A percentile compares a stretch with the other conserved stretches of the same genome.
Conservation (phyloP, 2,329 filamentous ascomycete species). For the Penicillium sp. region DNA sequence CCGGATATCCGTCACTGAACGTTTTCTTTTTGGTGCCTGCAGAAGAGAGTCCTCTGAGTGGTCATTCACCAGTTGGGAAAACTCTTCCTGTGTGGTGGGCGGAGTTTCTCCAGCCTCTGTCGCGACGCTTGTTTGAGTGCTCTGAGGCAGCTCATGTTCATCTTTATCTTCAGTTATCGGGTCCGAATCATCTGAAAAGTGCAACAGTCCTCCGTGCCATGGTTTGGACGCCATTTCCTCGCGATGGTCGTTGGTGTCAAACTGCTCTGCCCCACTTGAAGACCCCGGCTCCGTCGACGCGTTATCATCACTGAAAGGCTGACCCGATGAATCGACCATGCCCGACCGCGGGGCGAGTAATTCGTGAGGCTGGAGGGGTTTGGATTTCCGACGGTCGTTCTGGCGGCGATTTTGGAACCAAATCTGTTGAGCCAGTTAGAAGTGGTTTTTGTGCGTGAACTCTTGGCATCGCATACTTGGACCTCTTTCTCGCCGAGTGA, state of each 20-base stretch:
- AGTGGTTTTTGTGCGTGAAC: slow-evolving; percentile 29
- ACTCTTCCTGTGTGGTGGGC: slow-evolving; percentile 22
- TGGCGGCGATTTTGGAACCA: slow-evolving; percentile 97
- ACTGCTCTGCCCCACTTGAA: slow-evolving; percentile 33
- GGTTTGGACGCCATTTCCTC: slow-evolving; percentile 20
- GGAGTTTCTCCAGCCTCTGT: slow-evolving; percentile 30
- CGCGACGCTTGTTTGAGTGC: slow-evolving; percentile 35
- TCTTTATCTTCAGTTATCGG: slow-evolving; percentile 28
- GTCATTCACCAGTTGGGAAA: slow-evolving; percentile 16
- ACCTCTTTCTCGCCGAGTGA: slow-evolving; percentile 93
- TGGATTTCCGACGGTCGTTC: slow-evolving; percentile 85
- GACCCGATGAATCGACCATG: slow-evolving; percentile 29
- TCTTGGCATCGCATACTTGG: slow-evolving; percentile 63
- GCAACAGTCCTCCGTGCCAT: slow-evolving; percentile 25
- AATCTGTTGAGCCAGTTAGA: slow-evolving; percentile 59
- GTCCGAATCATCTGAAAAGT: slow-evolving; percentile 29
- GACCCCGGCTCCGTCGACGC: slow-evolving; percentile 29
- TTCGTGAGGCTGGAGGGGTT: slow-evolving; percentile 76
- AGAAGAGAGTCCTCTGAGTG: slow-evolving; percentile 22
- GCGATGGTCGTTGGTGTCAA: slow-evolving; percentile 24
- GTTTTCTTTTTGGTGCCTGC: slow-evolving; percentile 35
- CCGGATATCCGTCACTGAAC: slow-evolving; percentile 33
- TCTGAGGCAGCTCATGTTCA: slow-evolving; percentile 26
- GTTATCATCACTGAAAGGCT: slow-evolving; percentile 32
- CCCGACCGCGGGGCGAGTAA: slow-evolving; percentile 51